These are phyloP conservation scores for Mortierella alpina DNA, from an alignment of 192 early-diverging fungal species.

Conservation along the genomic window DNA sequence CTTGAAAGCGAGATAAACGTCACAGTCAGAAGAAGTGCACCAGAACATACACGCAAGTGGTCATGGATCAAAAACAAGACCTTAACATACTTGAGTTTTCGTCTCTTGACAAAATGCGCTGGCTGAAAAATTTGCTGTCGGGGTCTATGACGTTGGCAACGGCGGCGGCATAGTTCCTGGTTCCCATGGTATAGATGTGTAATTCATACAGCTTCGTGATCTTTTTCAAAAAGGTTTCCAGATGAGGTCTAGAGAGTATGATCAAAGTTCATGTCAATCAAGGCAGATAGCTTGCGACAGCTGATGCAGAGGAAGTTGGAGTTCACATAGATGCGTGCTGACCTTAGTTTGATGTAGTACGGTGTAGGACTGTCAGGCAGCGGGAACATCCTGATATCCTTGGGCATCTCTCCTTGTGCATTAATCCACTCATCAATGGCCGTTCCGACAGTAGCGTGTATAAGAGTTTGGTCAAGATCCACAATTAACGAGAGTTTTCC, in stretches of 20 bases:
- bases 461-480: constrained; percentile 97
- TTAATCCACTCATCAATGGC: constrained; percentile 81
- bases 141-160: constrained; percentile 92
- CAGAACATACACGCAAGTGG: not conserved
- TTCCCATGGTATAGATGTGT: constrained; percentile 99
- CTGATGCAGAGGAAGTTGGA: not conserved
- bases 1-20: constrained; percentile 40
- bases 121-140: constrained; percentile 77
- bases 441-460: constrained; percentile 89
- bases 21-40: not conserved
- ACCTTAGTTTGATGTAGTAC: constrained; percentile 91
- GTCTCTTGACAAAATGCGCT: constrained; percentile 92
- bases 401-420: constrained; percentile 35
- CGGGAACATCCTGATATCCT: constrained; percentile 81
- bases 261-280: not conserved
- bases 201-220: constrained; percentile 85
- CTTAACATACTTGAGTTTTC: constrained; percentile 83
- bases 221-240: constrained; percentile 80
- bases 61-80: not conserved
- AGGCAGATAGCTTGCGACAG: not conserved
- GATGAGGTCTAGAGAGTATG: constrained; percentile 70
- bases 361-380: constrained; percentile 73
- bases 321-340: not conserved
- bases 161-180: constrained; percentile 89
- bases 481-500: constrained; percentile 90